phyloP scores from a whole-genome alignment of 441 rosid genomes.

The Eutrema salsugineum region DNA sequence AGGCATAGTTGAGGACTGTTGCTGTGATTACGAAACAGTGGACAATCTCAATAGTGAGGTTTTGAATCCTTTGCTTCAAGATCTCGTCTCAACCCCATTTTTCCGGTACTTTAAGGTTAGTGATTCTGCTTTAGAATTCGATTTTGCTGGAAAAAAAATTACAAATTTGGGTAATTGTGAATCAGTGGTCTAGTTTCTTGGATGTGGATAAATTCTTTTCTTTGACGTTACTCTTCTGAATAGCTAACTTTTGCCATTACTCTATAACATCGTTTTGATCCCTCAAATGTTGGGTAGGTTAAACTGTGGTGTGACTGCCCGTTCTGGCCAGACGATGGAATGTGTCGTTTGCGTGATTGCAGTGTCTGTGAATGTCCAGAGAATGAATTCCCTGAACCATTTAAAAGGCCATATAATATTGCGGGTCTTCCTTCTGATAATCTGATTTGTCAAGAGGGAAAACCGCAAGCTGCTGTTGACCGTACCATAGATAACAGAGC shows the following conservation, averaged over 20 bases:
- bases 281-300: constrained; percentile 37
- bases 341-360: constrained; percentile 94
- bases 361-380: constrained; percentile 96
- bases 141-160: not conserved
- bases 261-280: not conserved
- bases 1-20: constrained; percentile 91
- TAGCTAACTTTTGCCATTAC: not conserved
- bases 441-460: constrained; percentile 86
- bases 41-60: constrained; percentile 65
- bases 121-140: not conserved
- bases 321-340: constrained; percentile 97
- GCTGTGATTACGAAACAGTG: constrained; percentile 88
- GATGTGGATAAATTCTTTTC: not conserved
- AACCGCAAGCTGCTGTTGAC: constrained; percentile 82
- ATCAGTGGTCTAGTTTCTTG: not conserved
- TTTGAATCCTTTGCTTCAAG: constrained; percentile 75
- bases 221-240: not conserved
- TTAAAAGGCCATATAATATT: constrained; percentile 43
- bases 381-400: constrained; percentile 75
- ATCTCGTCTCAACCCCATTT: constrained; percentile 76
- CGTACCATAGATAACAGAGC: constrained; percentile 72
- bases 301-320: constrained; percentile 97
- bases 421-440: constrained; percentile 63
- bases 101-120: constrained; percentile 85
- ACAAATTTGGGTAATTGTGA: not conserved